Percentiles rank a stretch among this genome's conserved stretches.
These are phyloP conservation scores for Fonsecaea pugnacius DNA, from an alignment of 2,329 filamentous ascomycete species.

Conservation along the genomic window DNA sequence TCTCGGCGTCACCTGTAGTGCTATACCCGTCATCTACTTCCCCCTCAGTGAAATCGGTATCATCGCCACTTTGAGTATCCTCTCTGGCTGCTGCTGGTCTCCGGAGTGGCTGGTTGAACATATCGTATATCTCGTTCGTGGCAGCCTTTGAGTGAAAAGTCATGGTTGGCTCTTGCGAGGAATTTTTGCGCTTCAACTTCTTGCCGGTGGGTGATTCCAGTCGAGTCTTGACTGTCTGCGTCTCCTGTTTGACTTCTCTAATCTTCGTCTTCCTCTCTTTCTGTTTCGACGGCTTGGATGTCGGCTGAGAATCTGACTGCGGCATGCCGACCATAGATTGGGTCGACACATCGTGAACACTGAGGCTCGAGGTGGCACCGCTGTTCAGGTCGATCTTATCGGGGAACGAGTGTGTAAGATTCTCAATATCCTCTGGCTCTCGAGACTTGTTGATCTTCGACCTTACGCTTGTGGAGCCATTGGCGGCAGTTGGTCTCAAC, in stretches of 20 bases:
- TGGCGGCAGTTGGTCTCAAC: conserved; percentile 16
- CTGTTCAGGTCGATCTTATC: conserved; percentile 27
- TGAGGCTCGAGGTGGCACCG: conserved; percentile 14
- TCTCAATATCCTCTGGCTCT: conserved; percentile 41
- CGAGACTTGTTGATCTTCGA: conserved; percentile 24
- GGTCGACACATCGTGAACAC: conserved; percentile 32
- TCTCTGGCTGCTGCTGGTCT: conserved; percentile 49
- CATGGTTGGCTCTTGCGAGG: conserved; percentile 81
- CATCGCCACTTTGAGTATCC: conserved; percentile 65
- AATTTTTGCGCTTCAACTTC: conserved; percentile 78
- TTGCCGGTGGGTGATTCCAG: conserved; percentile 84
- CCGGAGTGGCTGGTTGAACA: conserved; percentile 86
- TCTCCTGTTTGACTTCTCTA: conserved; percentile 81
- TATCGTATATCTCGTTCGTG: conserved; percentile 95
- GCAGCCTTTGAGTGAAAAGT: conserved; percentile 93
- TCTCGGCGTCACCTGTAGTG: conserved; percentile 76
- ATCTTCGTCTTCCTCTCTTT: conserved; percentile 73
- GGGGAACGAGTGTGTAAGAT: conserved; percentile 33
- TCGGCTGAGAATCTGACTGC: conserved; percentile 22
- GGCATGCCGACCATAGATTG: conserved; percentile 37
- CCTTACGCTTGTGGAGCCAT: conserved; percentile 15
- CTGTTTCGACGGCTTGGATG: conserved; percentile 40
- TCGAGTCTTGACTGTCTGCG: conserved; percentile 93
- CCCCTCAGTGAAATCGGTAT: conserved; percentile 63
- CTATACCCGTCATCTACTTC: conserved; percentile 69